Percentiles rank a stretch among this genome's conserved stretches.
These are phyloP conservation scores for Neonectria neomacrospora DNA, from an alignment of 2,329 filamentous ascomycete genomes.

Conservation along the genomic window DNA sequence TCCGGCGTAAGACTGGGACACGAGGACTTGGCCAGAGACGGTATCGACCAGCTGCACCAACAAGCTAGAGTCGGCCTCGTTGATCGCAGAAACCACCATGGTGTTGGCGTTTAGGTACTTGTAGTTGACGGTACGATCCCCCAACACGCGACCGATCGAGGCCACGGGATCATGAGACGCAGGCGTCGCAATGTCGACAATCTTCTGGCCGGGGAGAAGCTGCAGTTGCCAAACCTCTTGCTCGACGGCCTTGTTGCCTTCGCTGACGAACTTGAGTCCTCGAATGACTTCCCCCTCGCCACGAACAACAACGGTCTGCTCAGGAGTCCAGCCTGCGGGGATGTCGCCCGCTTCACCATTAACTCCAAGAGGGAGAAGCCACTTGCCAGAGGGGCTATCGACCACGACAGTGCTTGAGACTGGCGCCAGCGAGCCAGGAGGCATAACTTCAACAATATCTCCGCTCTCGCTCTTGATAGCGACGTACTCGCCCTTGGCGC, in stretches of 20 bases:
- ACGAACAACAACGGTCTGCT: constrained; percentile 66
- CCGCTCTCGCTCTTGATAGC: constrained; percentile 66
- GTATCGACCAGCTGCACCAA: constrained; percentile 86
- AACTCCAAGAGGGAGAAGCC: constrained; percentile 63
- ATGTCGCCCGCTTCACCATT: constrained; percentile 62
- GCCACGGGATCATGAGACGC: constrained; percentile 87
- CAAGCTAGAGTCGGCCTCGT: constrained; percentile 68
- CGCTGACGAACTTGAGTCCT: constrained; percentile 63
- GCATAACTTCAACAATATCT: constrained; percentile 58
- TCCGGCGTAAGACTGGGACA: constrained; percentile 75
- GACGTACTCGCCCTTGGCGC: constrained; percentile 70
- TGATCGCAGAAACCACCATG: constrained; percentile 76
- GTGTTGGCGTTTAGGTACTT: constrained; percentile 95
- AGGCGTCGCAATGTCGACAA: constrained; percentile 74
- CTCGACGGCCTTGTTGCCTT: constrained; percentile 55
- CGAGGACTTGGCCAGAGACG: constrained; percentile 82
- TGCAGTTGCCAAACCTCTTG: constrained; percentile 78
- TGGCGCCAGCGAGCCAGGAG: constrained; percentile 44
- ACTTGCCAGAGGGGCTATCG: constrained; percentile 62
- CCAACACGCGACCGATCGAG: constrained; percentile 93
- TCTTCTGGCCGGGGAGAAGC: constrained; percentile 71
- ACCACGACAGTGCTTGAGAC: constrained; percentile 61
- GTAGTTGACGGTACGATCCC: constrained; percentile 92
- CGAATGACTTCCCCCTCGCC: constrained; percentile 61
- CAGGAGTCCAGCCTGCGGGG: constrained; percentile 58